Conservation (phyloP, 2,329 filamentous ascomycete species). For the Phaeosphaeria sp. region DNA sequence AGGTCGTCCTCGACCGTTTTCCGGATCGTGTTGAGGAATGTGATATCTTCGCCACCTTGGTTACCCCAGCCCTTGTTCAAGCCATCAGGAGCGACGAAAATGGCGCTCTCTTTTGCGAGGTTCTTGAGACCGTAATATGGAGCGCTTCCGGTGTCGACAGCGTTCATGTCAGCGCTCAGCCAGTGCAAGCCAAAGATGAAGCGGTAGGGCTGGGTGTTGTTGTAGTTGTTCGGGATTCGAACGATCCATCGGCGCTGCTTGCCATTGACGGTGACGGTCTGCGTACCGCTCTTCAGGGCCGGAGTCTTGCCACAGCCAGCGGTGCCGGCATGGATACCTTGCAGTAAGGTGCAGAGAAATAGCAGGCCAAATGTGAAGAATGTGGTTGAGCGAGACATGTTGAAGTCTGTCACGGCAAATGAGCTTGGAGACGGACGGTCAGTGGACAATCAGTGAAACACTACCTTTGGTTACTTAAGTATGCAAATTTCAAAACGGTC, state of each 20-base stretch:
- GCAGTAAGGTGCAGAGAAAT: constrained; percentile 11
- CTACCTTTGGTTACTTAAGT: not conserved
- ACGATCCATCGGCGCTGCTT: constrained; percentile 22
- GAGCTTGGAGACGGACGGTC: not conserved
- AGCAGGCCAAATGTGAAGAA: constrained; percentile 13
- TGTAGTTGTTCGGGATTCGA: constrained; percentile 49
- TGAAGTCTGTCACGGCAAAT: not conserved
- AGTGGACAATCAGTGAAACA: not conserved
- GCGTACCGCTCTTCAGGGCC: constrained; percentile 12
- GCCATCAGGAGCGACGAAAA: constrained; percentile 55
- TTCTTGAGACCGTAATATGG: constrained; percentile 52
- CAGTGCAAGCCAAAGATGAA: constrained; percentile 54
- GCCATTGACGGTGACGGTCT: constrained; percentile 29
- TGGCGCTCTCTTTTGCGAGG: constrained; percentile 46
- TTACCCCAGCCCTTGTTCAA: constrained; percentile 52
- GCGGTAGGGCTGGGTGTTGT: constrained; percentile 47
- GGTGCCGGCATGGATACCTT: constrained; percentile 6
- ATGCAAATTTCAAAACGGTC: not conserved
- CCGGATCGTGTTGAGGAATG: constrained; percentile 51
- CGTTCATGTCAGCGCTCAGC: constrained; percentile 47
- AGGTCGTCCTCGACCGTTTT: constrained; percentile 48
- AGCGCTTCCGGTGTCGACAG: constrained; percentile 37
- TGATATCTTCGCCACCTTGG: constrained; percentile 50
- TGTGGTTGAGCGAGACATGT: constrained; percentile 14
- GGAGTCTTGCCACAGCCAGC: constrained; percentile 24